phyloP scores from a whole-genome alignment of 2,329 filamentous ascomycete genomes.

The Nannizzia gypsea region DNA sequence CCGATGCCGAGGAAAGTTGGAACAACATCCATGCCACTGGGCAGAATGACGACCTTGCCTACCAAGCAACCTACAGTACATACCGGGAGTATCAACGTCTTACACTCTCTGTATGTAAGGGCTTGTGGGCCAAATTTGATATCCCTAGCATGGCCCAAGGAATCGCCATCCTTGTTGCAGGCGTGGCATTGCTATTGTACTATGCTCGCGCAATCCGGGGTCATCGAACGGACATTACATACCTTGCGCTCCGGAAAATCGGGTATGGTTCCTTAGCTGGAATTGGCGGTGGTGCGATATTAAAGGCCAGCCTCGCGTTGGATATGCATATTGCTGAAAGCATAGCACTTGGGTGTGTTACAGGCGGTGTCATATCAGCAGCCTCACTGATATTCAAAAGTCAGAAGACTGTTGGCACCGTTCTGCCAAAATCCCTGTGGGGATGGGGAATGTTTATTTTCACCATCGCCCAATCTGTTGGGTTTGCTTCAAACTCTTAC shows the following conservation, averaged over 20 bases:
- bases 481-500: constrained; percentile 95
- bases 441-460: constrained; percentile 75
- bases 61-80: constrained; percentile 40
- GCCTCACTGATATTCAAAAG: constrained; percentile 29
- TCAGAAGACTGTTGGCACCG: constrained; percentile 30
- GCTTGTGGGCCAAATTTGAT: constrained; percentile 86
- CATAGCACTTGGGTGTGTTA: constrained; percentile 31
- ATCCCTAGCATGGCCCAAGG: constrained; percentile 74
- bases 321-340: constrained; percentile 24
- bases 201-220: constrained; percentile 53
- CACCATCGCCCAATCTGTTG: constrained; percentile 74
- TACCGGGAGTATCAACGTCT: constrained; percentile 65
- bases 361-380: constrained; percentile 35
- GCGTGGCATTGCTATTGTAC: constrained; percentile 57
- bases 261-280: constrained; percentile 39
- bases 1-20: constrained; percentile 45
- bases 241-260: constrained; percentile 41
- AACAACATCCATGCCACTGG: constrained; percentile 32
- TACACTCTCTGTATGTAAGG: constrained; percentile 67
- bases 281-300: constrained; percentile 20
- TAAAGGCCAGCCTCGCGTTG: constrained; percentile 18
- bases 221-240: constrained; percentile 43
- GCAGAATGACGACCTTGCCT: constrained; percentile 26
- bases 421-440: constrained; percentile 69
- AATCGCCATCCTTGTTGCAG: constrained; percentile 55